These are phyloP conservation scores for Populus trichocarpa DNA, from an alignment of 441 rosid species.

Conservation along the genomic window DNA sequence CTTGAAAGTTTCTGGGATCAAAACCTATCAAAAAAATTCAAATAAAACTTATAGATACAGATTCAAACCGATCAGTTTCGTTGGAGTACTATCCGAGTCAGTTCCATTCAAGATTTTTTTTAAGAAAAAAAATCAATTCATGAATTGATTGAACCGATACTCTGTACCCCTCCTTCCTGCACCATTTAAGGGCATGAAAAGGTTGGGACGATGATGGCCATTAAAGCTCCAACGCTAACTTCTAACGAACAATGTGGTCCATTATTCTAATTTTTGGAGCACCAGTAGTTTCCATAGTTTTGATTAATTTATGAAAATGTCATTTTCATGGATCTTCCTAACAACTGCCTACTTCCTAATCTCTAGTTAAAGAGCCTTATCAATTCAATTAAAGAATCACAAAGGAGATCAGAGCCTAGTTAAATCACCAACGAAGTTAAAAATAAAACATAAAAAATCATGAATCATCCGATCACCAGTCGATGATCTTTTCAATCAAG, in stretches of 20 bases:
- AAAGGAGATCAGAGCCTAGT: no score
- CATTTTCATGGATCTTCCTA: background rate
- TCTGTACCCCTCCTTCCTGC: no score
- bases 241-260: background rate
- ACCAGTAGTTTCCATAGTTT: background rate
- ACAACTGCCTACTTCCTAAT: background rate
- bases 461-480: no score
- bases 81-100: accelerated
- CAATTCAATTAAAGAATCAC: background rate
- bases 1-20: accelerated
- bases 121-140: no score
- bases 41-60: no score
- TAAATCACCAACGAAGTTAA: no score
- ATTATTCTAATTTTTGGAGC: background rate
- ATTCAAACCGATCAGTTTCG: no score
- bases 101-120: no score
- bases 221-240: background rate
- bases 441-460: no score
- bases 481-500: no score
- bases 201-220: background rate
- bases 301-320: background rate
- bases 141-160: no score
- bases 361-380: background rate
- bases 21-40: no score
- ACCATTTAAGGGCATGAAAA: background rate